phyloP scores from a whole-genome alignment of 2,329 filamentous ascomycete species.

The Paecilomyces dactylethromorphus region DNA sequence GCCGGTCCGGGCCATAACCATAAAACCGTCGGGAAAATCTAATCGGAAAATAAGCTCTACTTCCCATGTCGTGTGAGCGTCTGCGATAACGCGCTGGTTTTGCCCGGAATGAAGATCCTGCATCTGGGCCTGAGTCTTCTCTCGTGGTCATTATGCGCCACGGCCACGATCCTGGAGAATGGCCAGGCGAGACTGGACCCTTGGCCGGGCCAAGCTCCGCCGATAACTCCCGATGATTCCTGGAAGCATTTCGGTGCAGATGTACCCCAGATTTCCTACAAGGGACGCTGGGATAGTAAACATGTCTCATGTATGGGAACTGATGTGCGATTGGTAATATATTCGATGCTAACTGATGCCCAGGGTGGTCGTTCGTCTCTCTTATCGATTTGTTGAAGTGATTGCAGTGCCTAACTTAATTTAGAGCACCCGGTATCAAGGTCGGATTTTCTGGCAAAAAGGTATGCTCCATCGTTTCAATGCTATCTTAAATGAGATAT shows the following conservation, averaged over 20 bases:
- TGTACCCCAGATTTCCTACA: conserved; percentile 52
- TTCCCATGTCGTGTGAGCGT: neutral
- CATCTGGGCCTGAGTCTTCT: conserved; percentile 5
- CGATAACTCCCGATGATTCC: conserved; percentile 22
- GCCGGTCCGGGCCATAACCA: neutral
- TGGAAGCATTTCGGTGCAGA: conserved; percentile 47
- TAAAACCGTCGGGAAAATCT: neutral
- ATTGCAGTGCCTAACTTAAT: conserved; percentile 4
- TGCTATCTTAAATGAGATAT: neutral
- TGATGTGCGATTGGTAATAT: neutral
- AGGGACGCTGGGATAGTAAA: conserved; percentile 57
- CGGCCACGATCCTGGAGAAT: conserved; percentile 38
- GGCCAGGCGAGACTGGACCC: conserved; percentile 32
- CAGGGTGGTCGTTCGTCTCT: conserved; percentile 49
- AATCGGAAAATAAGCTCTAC: neutral
- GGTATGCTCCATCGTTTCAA: conserved; percentile 14
- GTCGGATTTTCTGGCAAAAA: conserved; percentile 50
- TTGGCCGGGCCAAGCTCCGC: conserved; percentile 31
- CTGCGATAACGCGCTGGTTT: neutral
- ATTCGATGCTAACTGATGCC: conserved; percentile 5
- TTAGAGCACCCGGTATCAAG: conserved; percentile 46
- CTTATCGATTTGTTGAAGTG: neutral
- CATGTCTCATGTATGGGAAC: conserved; percentile 45
- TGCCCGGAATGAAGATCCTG: conserved; percentile 11
- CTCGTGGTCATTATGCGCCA: conserved; percentile 13